Conservation (phyloP, 2,329 filamentous ascomycete genomes). For the Penicillium thymicola region DNA sequence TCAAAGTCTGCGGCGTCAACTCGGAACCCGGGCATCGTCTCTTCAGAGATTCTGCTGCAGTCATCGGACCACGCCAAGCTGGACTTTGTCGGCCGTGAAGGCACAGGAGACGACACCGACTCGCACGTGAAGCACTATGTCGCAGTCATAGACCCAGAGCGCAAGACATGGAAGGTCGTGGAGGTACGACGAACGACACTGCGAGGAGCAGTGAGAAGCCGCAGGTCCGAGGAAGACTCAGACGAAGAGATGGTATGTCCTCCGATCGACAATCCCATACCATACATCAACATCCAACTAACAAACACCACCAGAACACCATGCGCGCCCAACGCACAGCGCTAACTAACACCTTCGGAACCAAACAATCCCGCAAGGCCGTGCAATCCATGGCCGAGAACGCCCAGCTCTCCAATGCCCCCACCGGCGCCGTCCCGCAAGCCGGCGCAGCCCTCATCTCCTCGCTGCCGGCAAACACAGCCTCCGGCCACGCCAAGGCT, state of each 20-base stretch:
- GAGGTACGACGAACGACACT: conserved; percentile 55
- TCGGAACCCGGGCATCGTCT: conserved; percentile 36
- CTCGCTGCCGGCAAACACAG: conserved; percentile 38
- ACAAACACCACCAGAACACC: conserved; percentile 28
- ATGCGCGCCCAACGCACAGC: conserved; percentile 40
- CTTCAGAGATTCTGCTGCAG: conserved; percentile 56
- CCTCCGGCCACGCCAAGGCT: conserved; percentile 33
- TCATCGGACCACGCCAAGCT: conserved; percentile 59
- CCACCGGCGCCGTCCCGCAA: conserved; percentile 34
- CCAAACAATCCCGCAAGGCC: conserved; percentile 50
- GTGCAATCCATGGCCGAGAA: conserved; percentile 49
- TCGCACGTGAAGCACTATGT: conserved; percentile 58
- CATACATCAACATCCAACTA: conserved; percentile 2
- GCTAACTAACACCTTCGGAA: conserved; percentile 50
- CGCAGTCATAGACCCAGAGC: conserved; percentile 56
- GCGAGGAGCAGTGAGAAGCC: conserved; percentile 45
- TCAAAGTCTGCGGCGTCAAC: conserved; percentile 25
- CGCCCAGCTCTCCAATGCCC: conserved; percentile 43
- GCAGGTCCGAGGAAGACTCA: conserved; percentile 23
- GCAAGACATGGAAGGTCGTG: conserved; percentile 52
- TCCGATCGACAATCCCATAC: not conserved
- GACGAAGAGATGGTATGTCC: conserved; percentile 31
- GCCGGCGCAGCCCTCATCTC: conserved; percentile 45
- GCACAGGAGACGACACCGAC: conserved; percentile 48
- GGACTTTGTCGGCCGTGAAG: conserved; percentile 55